Base-by-base conservation (phyloP, 176 grass and related monocot genomes). In the Zea luxurians region DNA sequence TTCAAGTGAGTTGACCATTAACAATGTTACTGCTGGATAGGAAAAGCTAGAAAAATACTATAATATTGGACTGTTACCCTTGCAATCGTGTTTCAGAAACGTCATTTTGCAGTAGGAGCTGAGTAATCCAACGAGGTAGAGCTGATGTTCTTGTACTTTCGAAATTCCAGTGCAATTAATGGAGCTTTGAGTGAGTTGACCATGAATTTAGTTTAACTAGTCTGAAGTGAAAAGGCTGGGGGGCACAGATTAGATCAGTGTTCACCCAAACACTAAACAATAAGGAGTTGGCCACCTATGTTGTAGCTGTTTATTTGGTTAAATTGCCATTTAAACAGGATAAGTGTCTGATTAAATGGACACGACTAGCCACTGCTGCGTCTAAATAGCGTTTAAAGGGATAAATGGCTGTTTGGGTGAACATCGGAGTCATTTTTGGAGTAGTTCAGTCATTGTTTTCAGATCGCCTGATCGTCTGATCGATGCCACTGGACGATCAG, bases 1-100 rank as follows among this genome's bases (percentile, higher is more conserved):
- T 20, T 62, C 66, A 71, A 47, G 64, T 48, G 64, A 76, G 81
- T 88, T 79, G 70, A 84, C 86, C 70, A 47, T 4, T 17, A 68
- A 2, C 15, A 55, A 75, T 79, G 54, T 35, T 74, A 54, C 44
- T 53, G 53, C 9, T 49, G 18, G 41, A 11, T 74, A 13, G 2
- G 11, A 47, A 5, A 43, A 20, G n/a, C 40, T 75, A 46, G 45
- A 67, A 50, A 50, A 43, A 6, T 63, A 57, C 10, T 70, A 79
- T 2, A 57, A 58, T 8, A 38, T 64, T 10, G 47, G 10, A 37
- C 27, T 68, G 68, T 70, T 70, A 3, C 2, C 4, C 44, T 34
- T 70, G 44, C n/a, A 48, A 70, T 7, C 18, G 57, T 70, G 68
- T 49, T 20, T 36, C 45, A 36, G 36, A 35, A 20, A 20, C 45